Conservation (phyloP, 805 yeast genomes). For the Spathaspora sp. region DNA sequence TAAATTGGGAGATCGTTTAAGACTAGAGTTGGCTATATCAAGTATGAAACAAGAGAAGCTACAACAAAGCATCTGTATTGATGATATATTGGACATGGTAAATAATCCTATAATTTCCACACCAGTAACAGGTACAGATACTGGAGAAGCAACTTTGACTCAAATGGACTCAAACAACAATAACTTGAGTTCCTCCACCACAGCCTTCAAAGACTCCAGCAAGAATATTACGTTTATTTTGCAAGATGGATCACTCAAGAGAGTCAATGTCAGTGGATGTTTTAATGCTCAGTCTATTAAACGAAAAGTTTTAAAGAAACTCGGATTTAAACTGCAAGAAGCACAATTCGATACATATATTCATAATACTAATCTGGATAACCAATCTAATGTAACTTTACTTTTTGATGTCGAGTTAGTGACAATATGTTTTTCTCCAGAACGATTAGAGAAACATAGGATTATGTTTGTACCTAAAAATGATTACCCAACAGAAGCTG, state of each 20-base stretch:
- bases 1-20: slow-evolving; percentile 82
- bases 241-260: slow-evolving; percentile 68
- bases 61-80: slow-evolving; percentile 17
- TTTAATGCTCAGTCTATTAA: slow-evolving; percentile 78
- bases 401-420: slow-evolving; percentile 78
- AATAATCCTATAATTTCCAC: neutral
- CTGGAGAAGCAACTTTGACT: neutral
- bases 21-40: slow-evolving; percentile 58
- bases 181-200: neutral
- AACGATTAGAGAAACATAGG: slow-evolving; percentile 65
- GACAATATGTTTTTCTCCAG: slow-evolving; percentile 75
- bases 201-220: slow-evolving; percentile 17
- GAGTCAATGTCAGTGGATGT: slow-evolving; percentile 72
- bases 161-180: neutral
- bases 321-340: slow-evolving; percentile 44
- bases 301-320: slow-evolving; percentile 57
- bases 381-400: slow-evolving; percentile 26
- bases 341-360: slow-evolving; percentile 61
- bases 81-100: slow-evolving; percentile 15
- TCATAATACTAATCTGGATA: slow-evolving; percentile 15
- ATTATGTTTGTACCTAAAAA: slow-evolving; percentile 62
- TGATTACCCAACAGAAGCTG: slow-evolving; percentile 60
- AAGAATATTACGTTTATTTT: slow-evolving; percentile 61
- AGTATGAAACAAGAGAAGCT: slow-evolving; percentile 37
- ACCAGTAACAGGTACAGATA: neutral